Evolutionary conservation across 805 yeast species (phyloP).

Genomic region (Starmerella apicola): DNA sequence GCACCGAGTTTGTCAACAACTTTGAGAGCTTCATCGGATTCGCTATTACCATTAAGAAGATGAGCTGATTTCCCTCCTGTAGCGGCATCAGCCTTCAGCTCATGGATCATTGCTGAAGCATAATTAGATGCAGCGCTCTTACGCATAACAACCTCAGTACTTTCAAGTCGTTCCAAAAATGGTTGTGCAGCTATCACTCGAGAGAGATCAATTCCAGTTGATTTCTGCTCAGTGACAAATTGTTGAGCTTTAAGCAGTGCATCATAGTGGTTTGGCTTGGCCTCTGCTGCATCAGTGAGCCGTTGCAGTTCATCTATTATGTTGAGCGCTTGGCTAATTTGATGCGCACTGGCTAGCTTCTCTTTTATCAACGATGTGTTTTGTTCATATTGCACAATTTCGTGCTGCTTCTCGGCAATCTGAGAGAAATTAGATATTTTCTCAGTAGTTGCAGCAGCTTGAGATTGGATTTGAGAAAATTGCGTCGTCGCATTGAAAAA

Average conservation of each 20-base stretch:
- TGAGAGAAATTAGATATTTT: conserved; percentile 35
- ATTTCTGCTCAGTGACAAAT: background rate
- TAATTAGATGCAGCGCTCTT: background rate
- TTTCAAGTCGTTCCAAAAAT: conserved; percentile 39
- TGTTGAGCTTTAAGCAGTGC: background rate
- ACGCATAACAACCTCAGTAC: conserved; percentile 8
- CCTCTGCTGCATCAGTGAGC: conserved; percentile 45
- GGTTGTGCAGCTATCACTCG: conserved; percentile 39
- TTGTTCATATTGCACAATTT: conserved; percentile 13
- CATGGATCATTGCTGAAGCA: conserved; percentile 3
- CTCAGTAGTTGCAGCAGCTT: conserved; percentile 25
- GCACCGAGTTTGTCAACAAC: conserved; percentile 22
- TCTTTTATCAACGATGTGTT: conserved; percentile 9
- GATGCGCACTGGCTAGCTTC: conserved; percentile 32
- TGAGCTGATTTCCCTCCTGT: background rate
- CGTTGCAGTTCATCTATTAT: conserved; percentile 31
- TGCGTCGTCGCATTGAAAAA: conserved; percentile 79
- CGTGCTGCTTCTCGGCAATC: conserved; percentile 3
- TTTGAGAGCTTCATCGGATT: background rate
- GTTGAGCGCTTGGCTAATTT: conserved; percentile 36
- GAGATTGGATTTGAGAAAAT: conserved; percentile 44
- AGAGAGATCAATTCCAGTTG: conserved; percentile 2
- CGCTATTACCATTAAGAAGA: background rate
- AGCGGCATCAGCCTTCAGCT: conserved; percentile 2
- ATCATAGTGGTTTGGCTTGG: background rate